Evolutionary conservation across 2,329 filamentous ascomycete species (phyloP), one percentile per base, ranked within the genome.

Genomic region (Lachnellula hyalina): DNA sequence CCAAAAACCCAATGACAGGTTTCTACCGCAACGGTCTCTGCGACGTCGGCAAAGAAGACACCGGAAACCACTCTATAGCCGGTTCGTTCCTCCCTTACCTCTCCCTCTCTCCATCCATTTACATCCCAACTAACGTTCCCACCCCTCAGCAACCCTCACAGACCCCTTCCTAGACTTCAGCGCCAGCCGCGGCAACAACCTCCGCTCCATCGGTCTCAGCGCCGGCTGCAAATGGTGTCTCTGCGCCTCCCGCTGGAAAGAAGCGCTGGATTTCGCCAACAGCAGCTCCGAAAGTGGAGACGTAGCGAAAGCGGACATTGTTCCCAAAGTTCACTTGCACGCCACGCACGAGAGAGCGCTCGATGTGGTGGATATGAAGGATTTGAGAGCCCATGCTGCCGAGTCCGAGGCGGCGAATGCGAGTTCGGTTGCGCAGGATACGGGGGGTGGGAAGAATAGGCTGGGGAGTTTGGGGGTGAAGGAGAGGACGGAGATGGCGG

Each of bases 211-310:
- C 19, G 82, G 82, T 3, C 73, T 85, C 52, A 79, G 73, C 19
- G 77, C 72, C 12, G 82, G 82, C 7, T 84, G 81, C 63, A 81
- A 79, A 66, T 85, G 83, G 81, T 86, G 83, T 67, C 69, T 86
- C 5, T 85, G 83, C 63, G 81, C 81, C 2, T 72, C 68, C 11
- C 70, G 82, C 45, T 85, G 81, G 80, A 77, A 78, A 61, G 81
- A 85, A 66, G 83, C 81, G 1, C 44, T 67, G 9, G 60, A 62
- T 4, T 51, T 58, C 21, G 61, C 58, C 2, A 52, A 60, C 19
- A 52, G 25, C 11, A 51, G 19, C 35, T 7, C 25, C 28, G 28
- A 32, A 28, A 44, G 45, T 14, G 15, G 42, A 42, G 53, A 57
- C 38, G 17, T 49, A 4, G 56, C 42, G 2, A 55, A 62, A 11